These are phyloP conservation scores for Monosporozyma aquatica DNA, from an alignment of 805 yeast species.

Conservation along the genomic window DNA sequence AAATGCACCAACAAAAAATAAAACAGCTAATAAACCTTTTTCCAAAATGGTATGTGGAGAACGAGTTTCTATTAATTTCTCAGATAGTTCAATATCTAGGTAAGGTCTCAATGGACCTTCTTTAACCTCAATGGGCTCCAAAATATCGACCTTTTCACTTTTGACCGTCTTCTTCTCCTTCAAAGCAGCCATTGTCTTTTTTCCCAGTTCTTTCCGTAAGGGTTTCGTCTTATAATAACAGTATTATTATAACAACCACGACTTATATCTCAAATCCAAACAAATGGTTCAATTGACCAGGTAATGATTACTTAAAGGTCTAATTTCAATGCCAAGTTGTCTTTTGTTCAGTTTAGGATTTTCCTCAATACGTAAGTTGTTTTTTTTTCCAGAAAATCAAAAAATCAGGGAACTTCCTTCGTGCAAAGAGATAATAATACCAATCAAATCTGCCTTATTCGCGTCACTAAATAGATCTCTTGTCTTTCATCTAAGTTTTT, in stretches of 20 bases:
- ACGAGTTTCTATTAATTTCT: constrained; percentile 34
- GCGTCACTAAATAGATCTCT: too few species aligned
- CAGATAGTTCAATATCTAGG: constrained; percentile 43
- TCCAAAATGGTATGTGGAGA: constrained; percentile 33
- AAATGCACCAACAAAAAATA: constrained; percentile 41
- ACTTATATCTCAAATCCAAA: too few species aligned
- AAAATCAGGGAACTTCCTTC: too few species aligned
- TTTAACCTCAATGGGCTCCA: constrained; percentile 31
- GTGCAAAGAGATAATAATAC: constrained; percentile 1
- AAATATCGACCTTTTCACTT: constrained; percentile 27
- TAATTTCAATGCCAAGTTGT: too few species aligned
- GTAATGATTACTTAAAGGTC: too few species aligned
- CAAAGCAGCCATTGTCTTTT: constrained; percentile 5
- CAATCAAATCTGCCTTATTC: neutral
- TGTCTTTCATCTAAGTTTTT: too few species aligned
- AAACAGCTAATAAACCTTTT: constrained; percentile 31
- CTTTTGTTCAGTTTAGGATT: too few species aligned
- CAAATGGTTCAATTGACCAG: too few species aligned
- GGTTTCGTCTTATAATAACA: too few species aligned
- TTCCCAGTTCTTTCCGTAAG: neutral
- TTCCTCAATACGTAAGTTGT: too few species aligned
- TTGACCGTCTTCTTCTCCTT: constrained; percentile 7
- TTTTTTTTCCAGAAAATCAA: too few species aligned
- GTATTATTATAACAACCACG: too few species aligned
- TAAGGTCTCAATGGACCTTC: constrained; percentile 49